Evolutionary conservation across 2,329 filamentous ascomycete genomes (phyloP).

Genomic region (Sporothrix phasma): DNA sequence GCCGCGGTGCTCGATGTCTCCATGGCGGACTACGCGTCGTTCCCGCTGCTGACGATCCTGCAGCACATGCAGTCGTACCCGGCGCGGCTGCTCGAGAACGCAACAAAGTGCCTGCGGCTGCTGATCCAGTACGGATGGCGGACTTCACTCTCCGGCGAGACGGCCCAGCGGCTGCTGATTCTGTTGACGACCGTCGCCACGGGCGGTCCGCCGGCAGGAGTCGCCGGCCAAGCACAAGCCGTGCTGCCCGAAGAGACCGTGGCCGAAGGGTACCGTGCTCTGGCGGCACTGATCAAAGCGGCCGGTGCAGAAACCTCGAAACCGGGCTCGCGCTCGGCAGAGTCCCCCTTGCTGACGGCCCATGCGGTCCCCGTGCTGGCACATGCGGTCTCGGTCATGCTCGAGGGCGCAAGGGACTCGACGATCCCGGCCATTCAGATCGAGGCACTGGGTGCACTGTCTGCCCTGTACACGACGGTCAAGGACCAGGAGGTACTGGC

Average conservation of each 20-base stretch:
- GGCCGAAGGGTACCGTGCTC: slow-evolving; percentile 58
- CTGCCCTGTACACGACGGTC: slow-evolving; percentile 52
- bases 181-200: slow-evolving; percentile 74
- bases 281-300: slow-evolving; percentile 55
- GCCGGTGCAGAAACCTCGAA: slow-evolving; percentile 31
- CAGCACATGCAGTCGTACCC: slow-evolving; percentile 64
- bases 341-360: slow-evolving; percentile 40
- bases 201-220: slow-evolving; percentile 30
- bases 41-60: slow-evolving; percentile 80
- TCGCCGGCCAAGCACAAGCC: background rate
- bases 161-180: slow-evolving; percentile 77
- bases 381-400: slow-evolving; percentile 67
- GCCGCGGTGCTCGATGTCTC: slow-evolving; percentile 58
- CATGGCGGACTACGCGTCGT: slow-evolving; percentile 89
- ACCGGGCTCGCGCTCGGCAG: slow-evolving; percentile 1
- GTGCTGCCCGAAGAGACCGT: slow-evolving; percentile 61
- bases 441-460: slow-evolving; percentile 56
- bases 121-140: slow-evolving; percentile 75
- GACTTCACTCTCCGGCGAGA: slow-evolving; percentile 54
- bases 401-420: slow-evolving; percentile 61
- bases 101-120: slow-evolving; percentile 62
- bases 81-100: slow-evolving; percentile 61
- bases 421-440: slow-evolving; percentile 58
- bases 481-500: slow-evolving; percentile 66
- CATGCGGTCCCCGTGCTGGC: slow-evolving; percentile 68